Evolutionary conservation across 768 basidiomycete species (phyloP), one percentile per base, ranked within the genome.

Genomic region (Pleurotus cornucopiae): DNA sequence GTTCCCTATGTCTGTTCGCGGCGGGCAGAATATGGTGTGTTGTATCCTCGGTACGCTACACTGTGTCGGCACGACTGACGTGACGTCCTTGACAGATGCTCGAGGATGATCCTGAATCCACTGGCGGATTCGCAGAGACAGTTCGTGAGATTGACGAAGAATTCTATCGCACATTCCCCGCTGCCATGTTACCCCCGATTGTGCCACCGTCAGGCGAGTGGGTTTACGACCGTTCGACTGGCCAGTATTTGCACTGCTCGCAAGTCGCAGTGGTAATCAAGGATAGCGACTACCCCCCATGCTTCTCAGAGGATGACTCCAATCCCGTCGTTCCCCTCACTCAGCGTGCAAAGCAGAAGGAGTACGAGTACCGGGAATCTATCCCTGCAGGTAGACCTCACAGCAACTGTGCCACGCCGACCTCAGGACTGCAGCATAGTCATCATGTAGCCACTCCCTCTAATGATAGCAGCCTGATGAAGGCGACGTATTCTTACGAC

Each of bases 101-200:
- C 26, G 20, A 49, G n/a, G 13, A 12, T 14, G 39, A 20, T 34
- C 13, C n/a, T 12, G 38, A 21, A 37, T 20, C 39, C 7, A 39
- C 51, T n/a, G 39, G 51, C 9, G 51, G 16, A 11, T 53, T 53
- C 18, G 51, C 51, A n/a, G 38, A 53, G 39, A 53, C 51, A 25
- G 21, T 55, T 14, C 30, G 21, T 13, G 13, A 55, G 13, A 55
- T 46, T 2, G 54, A 55, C 2, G 54, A 55, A 18, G 54, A 45
- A 6, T 55, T 55, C 37, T 55, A 34, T 16, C 30, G 41, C 9
- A 39, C 40, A 44, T 55, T 55, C 23, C 54, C 54, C 7, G 54
- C 23, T 16, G 41, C 54, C n/a, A 46, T 14, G 43, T n/a, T 12
- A 16, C 23, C 47, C 20, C 43, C 25, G 11, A 37, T 46, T 11